Base-by-base conservation (phyloP, 345 rosid species). In the Lepidium africanum region DNA sequence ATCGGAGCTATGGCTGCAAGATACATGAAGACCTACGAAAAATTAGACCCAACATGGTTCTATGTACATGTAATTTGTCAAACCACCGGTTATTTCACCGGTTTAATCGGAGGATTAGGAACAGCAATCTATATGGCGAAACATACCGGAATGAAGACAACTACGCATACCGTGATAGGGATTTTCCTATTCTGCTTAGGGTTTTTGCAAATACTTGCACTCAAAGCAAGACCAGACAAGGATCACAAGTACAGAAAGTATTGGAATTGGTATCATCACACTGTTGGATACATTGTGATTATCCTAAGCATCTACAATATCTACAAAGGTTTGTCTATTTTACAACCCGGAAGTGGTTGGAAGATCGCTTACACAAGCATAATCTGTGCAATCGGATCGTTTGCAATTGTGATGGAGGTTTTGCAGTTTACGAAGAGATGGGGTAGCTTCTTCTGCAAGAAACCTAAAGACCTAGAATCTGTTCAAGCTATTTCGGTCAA, bases 211-310 rank as follows among this genome's bases (percentile, higher is more conserved):
- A 50, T 49, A 23, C 59, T 65, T 65, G 40, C 61, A 5, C 59
- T 65, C 39, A 52, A 50, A 65, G 68, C 81, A 54, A 83, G 97
- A 83, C 92, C 92, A 62, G 84, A 81, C 56, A 82, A 84, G 52
- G 88, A 84, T 38, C 92, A 88, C 72, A 88, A 82, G 39, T 76
- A 59, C 75, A 85, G 96, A 71, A 55, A 73, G 62, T 82, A 80
- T 79, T 88, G 91, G 96, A 91, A 86, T 59, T 58, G 82, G 41
- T 91, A 88, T 72, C 91, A 88, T 68, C 96, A 82, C 54, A 13
- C 71, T 1, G 65, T 81, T 23, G 97, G 93, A 8, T 88, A 86
- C 72, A 10, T 61, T 0, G 85, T 81, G 19, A 85, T 88, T 45
- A 49, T 76, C 53, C 88, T 91, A 3, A 67, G 85, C 48, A 48